Conservation (phyloP, 495 filamentous ascomycete genomes). For the Penicillium egyptiacum region DNA sequence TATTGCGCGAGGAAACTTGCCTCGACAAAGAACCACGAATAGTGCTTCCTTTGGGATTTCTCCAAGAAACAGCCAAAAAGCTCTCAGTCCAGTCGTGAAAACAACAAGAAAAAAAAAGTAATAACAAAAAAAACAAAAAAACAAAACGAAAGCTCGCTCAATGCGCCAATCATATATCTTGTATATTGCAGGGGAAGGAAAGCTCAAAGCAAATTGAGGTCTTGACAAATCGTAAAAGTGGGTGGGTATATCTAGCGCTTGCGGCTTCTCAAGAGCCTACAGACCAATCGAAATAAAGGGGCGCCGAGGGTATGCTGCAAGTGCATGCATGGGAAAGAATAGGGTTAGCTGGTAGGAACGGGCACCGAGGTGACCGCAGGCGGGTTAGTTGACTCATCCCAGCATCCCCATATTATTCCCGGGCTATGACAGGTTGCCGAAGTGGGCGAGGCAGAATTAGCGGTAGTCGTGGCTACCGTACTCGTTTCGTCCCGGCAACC, state of each 20-base stretch:
- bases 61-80: not conserved
- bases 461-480: conserved; percentile 27
- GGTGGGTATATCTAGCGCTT: conserved; percentile 7
- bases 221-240: conserved; percentile 1
- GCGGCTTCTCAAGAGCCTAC: not conserved
- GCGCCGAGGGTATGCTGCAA: not conserved
- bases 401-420: not conserved
- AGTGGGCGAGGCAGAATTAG: not conserved
- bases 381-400: not conserved
- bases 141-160: not conserved
- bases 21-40: not conserved
- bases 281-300: not conserved
- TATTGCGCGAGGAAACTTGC: not conserved
- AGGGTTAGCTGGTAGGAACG: not conserved
- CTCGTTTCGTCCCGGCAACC: conserved; percentile 61
- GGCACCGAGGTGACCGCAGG: not conserved
- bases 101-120: not conserved
- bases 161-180: conserved; percentile 9
- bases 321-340: not conserved
- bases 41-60: not conserved
- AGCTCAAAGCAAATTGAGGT: not conserved
- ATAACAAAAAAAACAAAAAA: not conserved
- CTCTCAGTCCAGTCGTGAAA: not conserved
- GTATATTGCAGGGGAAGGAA: not conserved
- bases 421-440: not conserved